phyloP scores from a whole-genome alignment of 768 basidiomycete species.

The Macrocybe gigantea region DNA sequence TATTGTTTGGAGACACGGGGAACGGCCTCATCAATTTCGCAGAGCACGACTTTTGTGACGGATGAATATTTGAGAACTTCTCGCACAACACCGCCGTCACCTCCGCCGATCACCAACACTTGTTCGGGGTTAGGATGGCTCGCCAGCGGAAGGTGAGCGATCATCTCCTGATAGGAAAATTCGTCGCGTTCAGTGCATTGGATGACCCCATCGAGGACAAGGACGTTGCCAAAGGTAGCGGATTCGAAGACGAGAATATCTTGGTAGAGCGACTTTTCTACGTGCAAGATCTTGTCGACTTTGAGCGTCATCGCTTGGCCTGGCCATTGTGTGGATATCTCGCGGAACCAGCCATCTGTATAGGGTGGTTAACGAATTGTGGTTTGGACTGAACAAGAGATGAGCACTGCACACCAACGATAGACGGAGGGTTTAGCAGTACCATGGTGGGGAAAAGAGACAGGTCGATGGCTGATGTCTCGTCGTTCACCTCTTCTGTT shows the following conservation, averaged over 20 bases:
- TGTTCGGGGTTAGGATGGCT: conserved; percentile 95
- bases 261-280: conserved; percentile 90
- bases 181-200: conserved; percentile 98
- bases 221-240: conserved; percentile 94
- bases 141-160: conserved; percentile 92
- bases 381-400: background rate
- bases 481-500: no score
- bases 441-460: no score
- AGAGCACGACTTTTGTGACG: conserved; percentile 89
- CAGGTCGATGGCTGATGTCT: no score
- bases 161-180: conserved; percentile 99
- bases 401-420: background rate
- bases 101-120: conserved; percentile 96
- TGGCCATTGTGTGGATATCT: conserved; percentile 94
- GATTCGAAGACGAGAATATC: conserved; percentile 97
- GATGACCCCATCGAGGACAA: conserved; percentile 91
- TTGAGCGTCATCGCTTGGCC: conserved; percentile 97
- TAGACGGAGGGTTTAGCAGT: no score
- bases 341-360: conserved; percentile 90
- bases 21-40: conserved; percentile 98
- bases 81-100: conserved; percentile 96
- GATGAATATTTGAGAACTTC: conserved; percentile 93
- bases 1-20: conserved; percentile 89
- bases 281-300: conserved; percentile 92
- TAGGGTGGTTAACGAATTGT: background rate